Evolutionary conservation across 257 asterid species (phyloP), one percentile per base, ranked within the genome.

Genomic region (Mitragyna speciosa): DNA sequence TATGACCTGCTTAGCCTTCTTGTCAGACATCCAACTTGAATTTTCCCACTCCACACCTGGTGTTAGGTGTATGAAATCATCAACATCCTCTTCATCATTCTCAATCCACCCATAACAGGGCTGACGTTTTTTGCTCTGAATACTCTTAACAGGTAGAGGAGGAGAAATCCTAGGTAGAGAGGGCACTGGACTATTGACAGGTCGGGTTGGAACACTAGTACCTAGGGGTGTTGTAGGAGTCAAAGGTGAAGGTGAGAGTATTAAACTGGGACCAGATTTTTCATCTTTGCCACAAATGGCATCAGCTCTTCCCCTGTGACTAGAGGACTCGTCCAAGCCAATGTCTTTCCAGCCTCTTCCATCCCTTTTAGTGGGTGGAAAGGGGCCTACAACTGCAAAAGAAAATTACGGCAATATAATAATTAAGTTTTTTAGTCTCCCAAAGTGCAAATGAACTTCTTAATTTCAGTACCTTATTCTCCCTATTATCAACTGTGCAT

Each of bases 81-180:
- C 76, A 15, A 15, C 65, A 6, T 82, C 84, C 16, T 89, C 89
- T 24, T 83, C 89, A n/a, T 84, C 89, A 20, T 79, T 76, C 17
- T 83, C 90, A 26, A 92, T 83, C 94, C 93, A 92, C 59, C 94
- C 97, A 78, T 87, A 86, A 82, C 91, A 86, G 2, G 90, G 94
- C 48, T 30, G 15, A 19, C 67, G 85, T 71, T 73, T 84, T 39
- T 30, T 67, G 22, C 67, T 16, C 1, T 76, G 33, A 14, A 14
- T 76, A 41, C 61, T 54, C 16, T 31, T 68, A 61, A 73, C 61
- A 48, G 82, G 58, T 31, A 54, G 71, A 22, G 70, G 73, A 14
- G 79, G 72, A 19, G 79, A 72, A 17, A 45, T 39, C 24, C 19
- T 33, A n/a, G 19, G 68, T 36, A 66, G 24, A 26, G 72, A 70